These are phyloP conservation scores for Apiosordaria backusii DNA, from an alignment of 495 filamentous ascomycete species.

Conservation along the genomic window DNA sequence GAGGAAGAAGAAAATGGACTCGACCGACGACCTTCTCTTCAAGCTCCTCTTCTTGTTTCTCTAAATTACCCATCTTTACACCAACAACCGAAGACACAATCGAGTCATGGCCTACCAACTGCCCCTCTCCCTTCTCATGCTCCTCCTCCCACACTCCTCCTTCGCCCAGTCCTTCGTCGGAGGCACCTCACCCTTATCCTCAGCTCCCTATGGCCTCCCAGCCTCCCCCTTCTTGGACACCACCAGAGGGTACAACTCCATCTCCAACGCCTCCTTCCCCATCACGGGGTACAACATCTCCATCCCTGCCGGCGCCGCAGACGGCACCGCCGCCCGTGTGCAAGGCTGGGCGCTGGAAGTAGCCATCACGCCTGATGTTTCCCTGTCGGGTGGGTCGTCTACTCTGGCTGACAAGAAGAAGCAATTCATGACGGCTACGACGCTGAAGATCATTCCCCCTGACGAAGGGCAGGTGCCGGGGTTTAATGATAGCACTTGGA, in stretches of 20 bases:
- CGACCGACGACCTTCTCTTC: neutral
- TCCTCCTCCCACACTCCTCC: neutral
- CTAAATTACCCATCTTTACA: neutral
- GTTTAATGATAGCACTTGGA: slow-evolving; percentile 12
- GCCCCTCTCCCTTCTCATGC: neutral
- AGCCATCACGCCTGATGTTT: slow-evolving; percentile 15
- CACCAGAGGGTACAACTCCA: neutral
- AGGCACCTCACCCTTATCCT: neutral
- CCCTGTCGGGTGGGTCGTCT: slow-evolving; percentile 7
- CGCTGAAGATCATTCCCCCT: slow-evolving; percentile 16
- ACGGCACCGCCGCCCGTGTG: slow-evolving; percentile 9
- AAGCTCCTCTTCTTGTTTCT: slow-evolving; percentile 1
- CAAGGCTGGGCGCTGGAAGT: slow-evolving; percentile 16
- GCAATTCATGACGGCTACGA: slow-evolving; percentile 12
- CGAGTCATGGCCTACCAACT: neutral
- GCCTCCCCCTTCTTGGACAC: slow-evolving; percentile 5
- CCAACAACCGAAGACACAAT: neutral
- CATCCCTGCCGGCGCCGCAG: slow-evolving; percentile 10
- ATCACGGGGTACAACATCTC: slow-evolving; percentile 23
- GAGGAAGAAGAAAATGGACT: neutral
- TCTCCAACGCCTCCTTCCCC: slow-evolving; percentile 9
- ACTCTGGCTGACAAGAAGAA: neutral
- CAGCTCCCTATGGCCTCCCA: slow-evolving; percentile 16
- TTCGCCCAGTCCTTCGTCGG: slow-evolving; percentile 6
- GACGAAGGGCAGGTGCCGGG: neutral